Evolutionary conservation across 768 basidiomycete genomes (phyloP).

Genomic region (Grammothele lineata): DNA sequence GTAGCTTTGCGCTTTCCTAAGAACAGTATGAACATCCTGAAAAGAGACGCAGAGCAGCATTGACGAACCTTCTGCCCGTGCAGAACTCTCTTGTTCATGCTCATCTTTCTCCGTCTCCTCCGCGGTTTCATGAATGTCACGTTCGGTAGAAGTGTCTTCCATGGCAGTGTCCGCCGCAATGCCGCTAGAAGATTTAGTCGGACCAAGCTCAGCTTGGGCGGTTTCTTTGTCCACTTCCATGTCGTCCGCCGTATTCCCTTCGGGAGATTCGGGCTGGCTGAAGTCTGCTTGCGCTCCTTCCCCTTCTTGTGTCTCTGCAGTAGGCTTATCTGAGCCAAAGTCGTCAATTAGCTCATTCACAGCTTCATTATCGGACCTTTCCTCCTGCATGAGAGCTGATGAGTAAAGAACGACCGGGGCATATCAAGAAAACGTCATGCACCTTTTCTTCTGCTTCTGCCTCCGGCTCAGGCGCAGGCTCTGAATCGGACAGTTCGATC

Average conservation of each 20-base stretch:
- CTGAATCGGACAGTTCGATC: too few species aligned
- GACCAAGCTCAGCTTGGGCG: background rate
- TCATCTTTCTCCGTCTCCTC: background rate
- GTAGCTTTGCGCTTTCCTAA: conserved; percentile 66
- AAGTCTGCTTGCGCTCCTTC: too few species aligned
- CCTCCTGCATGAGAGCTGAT: conserved; percentile 5
- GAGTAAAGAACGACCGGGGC: background rate
- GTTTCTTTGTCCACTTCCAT: conserved; percentile 7
- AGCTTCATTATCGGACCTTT: conserved; percentile 14
- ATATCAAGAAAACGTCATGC: too few species aligned
- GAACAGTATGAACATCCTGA: too few species aligned
- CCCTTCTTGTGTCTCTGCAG: background rate
- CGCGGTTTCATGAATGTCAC: background rate
- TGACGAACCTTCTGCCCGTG: too few species aligned
- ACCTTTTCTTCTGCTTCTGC: background rate
- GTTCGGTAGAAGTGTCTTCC: too few species aligned
- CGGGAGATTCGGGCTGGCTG: background rate
- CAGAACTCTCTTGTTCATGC: too few species aligned
- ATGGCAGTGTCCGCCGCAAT: too few species aligned
- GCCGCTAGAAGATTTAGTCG: too few species aligned
- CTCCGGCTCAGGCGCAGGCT: background rate
- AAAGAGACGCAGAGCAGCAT: too few species aligned
- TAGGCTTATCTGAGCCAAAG: conserved; percentile 5
- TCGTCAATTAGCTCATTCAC: conserved; percentile 12
- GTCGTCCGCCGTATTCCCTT: background rate